These are phyloP conservation scores for Ceratocystis diversiconidia DNA, from an alignment of 2,329 filamentous ascomycete genomes.

Conservation along the genomic window DNA sequence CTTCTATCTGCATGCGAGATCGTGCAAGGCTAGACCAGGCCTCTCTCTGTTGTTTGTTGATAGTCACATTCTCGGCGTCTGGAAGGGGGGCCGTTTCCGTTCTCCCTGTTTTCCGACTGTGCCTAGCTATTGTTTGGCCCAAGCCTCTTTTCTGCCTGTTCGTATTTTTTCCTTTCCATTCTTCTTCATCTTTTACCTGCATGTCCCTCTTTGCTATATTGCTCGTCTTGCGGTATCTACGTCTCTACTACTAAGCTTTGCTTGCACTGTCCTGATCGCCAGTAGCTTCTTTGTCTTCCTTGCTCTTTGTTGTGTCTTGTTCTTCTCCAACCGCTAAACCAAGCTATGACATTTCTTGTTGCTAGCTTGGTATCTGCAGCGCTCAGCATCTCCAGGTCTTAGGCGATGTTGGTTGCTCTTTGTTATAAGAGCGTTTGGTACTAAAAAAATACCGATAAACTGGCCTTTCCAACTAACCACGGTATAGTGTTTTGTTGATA, in stretches of 20 bases:
- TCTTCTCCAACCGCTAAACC: not conserved
- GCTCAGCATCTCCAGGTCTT: not conserved
- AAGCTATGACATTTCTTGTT: conserved; percentile 2
- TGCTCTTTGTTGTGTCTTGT: not conserved
- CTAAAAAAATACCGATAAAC: not conserved
- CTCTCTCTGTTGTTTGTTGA: too few species aligned
- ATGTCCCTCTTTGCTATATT: not conserved
- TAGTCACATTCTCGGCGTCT: not conserved
- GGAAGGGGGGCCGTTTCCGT: not conserved
- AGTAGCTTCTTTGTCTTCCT: not conserved
- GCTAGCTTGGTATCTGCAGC: not conserved
- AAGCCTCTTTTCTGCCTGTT: not conserved
- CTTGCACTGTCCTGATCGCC: not conserved
- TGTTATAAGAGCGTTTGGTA: not conserved
- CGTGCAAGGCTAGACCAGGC: too few species aligned
- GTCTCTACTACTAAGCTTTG: not conserved
- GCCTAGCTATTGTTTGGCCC: not conserved
- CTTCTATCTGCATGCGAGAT: too few species aligned
- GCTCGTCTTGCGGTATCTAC: not conserved
- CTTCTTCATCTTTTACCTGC: not conserved
- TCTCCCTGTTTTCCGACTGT: conserved; percentile 1
- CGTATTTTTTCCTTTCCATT: not conserved
- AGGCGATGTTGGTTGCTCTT: not conserved
- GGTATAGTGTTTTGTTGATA: too few species aligned
- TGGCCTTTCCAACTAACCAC: too few species aligned